Percentiles rank a stretch among this genome's conserved stretches.
Conservation (phyloP, 176 grass and related monocot species). For the Carex scoparia region DNA sequence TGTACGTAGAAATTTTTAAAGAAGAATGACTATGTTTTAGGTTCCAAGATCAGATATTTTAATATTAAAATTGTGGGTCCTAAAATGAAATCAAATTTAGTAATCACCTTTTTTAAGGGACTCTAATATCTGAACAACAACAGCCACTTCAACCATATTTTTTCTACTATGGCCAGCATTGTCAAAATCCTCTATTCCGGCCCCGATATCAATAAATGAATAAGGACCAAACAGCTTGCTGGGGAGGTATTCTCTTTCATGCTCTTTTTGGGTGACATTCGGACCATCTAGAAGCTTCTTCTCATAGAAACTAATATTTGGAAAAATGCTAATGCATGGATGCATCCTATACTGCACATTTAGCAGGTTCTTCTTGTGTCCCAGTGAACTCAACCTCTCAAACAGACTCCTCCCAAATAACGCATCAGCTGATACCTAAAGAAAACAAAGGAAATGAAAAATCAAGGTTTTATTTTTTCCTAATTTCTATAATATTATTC, state of each 20-base stretch:
- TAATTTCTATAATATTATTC: neutral
- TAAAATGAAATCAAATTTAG: neutral
- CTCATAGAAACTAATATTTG: constrained; percentile 60
- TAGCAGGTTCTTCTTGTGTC: constrained; percentile 57
- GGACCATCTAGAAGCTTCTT: constrained; percentile 59
- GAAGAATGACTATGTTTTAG: neutral
- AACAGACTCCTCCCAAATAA: constrained; percentile 70
- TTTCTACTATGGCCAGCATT: constrained; percentile 43
- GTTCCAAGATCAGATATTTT: neutral
- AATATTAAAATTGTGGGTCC: neutral
- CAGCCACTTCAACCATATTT: constrained; percentile 53
- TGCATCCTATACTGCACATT: constrained; percentile 90
- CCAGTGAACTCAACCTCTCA: constrained; percentile 67
- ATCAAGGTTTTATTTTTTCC: neutral
- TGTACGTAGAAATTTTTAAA: neutral
- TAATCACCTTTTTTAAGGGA: constrained; percentile 40
- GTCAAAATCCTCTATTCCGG: constrained; percentile 44
- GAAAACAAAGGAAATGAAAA: neutral
- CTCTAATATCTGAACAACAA: constrained; percentile 37
- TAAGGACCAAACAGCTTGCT: constrained; percentile 60
- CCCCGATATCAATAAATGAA: constrained; percentile 62
- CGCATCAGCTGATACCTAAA: constrained; percentile 49
- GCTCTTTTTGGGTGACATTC: constrained; percentile 47
- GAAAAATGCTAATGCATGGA: constrained; percentile 71
- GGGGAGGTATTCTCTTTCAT: constrained; percentile 39